Evolutionary conservation across 352 stramenopile species (phyloP).

Genomic region (Ophiocytium majus): DNA sequence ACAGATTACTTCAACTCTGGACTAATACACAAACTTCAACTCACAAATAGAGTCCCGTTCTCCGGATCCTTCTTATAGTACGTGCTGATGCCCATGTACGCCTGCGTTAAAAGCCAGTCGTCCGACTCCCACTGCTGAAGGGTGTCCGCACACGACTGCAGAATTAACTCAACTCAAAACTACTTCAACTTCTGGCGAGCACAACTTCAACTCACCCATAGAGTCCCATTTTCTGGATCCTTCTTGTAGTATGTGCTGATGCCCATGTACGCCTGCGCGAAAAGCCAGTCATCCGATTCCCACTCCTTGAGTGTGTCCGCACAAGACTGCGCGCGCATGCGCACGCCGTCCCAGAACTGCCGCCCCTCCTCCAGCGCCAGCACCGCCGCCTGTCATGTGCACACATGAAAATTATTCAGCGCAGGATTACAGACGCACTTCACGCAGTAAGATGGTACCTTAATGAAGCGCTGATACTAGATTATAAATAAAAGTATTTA

Average conservation of each 20-base stretch:
- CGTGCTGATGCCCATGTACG: conserved; percentile 52
- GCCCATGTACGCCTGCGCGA: conserved; percentile 53
- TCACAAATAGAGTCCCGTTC: conserved; percentile 38
- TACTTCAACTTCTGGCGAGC: no score
- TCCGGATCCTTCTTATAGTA: conserved; percentile 48
- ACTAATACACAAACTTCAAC: background rate
- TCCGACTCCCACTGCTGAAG: conserved; percentile 39
- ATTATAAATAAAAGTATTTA: no score
- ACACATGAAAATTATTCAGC: no score
- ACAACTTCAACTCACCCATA: conserved; percentile 29
- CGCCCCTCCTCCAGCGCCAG: no score
- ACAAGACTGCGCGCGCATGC: conserved; percentile 34
- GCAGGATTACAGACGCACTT: no score
- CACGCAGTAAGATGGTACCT: no score
- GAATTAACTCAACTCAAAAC: no score
- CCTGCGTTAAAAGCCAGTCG: conserved; percentile 52
- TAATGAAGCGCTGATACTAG: no score
- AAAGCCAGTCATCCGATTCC: conserved; percentile 45
- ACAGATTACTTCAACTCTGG: no score
- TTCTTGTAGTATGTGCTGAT: conserved; percentile 54
- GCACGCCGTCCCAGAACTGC: no score
- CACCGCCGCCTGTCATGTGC: no score
- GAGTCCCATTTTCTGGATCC: conserved; percentile 40
- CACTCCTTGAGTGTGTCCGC: conserved; percentile 32
- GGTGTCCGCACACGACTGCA: conserved; percentile 25